Evolutionary conservation across 1,284 basidiomycete species (phyloP), one percentile per base, ranked within the genome.

Genomic region (Rhodotorula sp.): DNA sequence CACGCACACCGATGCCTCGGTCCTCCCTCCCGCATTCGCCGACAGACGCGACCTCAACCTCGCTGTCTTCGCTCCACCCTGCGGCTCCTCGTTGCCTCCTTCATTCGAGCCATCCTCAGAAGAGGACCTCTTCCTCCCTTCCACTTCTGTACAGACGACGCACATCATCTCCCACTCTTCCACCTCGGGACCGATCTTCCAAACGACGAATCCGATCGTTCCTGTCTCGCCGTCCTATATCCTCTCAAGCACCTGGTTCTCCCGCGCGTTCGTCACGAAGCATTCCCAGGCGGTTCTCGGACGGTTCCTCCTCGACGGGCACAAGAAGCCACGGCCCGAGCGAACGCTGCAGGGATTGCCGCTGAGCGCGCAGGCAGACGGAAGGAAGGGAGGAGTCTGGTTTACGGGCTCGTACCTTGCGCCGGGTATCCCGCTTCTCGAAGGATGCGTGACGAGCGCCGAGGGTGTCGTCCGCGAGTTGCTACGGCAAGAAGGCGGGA

Each of bases 181-280:
- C n/a, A 26, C 62, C 4, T 55, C 24, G 50, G 15, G 40, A 18
- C 40, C 66, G 10, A 81, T 89, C 20, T 86, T 85, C 67, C 89
- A 90, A 79, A 90, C 88, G 24, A 90, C 88, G 22, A 90, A 90
- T 78, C 88, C 88, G 0, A 83, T 87, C 57, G 78, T 89, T 13
- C 78, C 84, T 3, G 85, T 87, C 24, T 78, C 78, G 52, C 78
- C 82, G 28, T 81, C 80, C 1, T 80, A 77, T 31, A 81, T 89
- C 46, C 78, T 90, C 31, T 87, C 86, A 58, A 81, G 86, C 20
- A 84, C 87, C 15, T 81, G 79, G 65, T 79, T 90, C 65, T 86
- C 89, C 74, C 84, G 89, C 64, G 88, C 85, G 28, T 82, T 88
- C 37, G 77, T 87, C 50, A 87, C 84, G 2, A 72, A 80, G 40